Evolutionary conservation across 2,329 filamentous ascomycete genomes (phyloP), one percentile per base, ranked within the genome.

Genomic region (Fusarium protoensiforme): DNA sequence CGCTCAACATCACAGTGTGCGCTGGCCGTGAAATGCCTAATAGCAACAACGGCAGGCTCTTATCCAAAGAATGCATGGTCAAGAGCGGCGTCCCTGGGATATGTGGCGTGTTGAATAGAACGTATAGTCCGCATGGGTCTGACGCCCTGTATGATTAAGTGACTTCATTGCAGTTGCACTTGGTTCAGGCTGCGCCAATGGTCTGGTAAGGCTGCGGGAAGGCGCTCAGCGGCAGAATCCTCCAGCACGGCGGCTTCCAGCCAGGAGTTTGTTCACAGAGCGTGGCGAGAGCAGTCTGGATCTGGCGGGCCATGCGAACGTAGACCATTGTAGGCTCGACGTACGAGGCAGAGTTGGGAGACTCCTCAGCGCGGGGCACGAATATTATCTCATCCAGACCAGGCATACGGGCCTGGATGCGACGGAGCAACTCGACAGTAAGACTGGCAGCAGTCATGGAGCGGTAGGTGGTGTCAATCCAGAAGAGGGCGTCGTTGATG

Each of bases 401-500:
- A 1, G 83, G 82, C 78, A 87, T 81, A 20, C 82, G 81, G 6
- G 69, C 62, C 46, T 80, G 79, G 24, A 87, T 76, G 62, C 83
- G 80, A 22, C 77, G 78, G 43, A 88, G 71, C 39, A 86, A 75
- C 61, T 85, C 84, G 48, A 82, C 78, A 1, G 83, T 84, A 18
- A 85, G 75, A 31, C 79, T 81, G 36, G 83, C 81, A 1, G 84
- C 82, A n/a, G 80, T 79, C 76, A 81, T 82, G 46, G 81, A 83
- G 69, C 78, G 79, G 73, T 83, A 84, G 16, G 72, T 76, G 58
- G 71, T 69, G 58, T 80, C 80, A 27, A 81, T 75, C 81, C 81
- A 83, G 68, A 87, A 84, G 22, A 88, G 77, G 5, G 80, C 79
- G 67, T 87, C 86, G 73, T 83, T 86, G 62, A 88, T 79, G 36